Evolutionary conservation across 2,329 filamentous ascomycete species (phyloP), one percentile per base, ranked within the genome.

Genomic region (Trichoderma guizhouense): DNA sequence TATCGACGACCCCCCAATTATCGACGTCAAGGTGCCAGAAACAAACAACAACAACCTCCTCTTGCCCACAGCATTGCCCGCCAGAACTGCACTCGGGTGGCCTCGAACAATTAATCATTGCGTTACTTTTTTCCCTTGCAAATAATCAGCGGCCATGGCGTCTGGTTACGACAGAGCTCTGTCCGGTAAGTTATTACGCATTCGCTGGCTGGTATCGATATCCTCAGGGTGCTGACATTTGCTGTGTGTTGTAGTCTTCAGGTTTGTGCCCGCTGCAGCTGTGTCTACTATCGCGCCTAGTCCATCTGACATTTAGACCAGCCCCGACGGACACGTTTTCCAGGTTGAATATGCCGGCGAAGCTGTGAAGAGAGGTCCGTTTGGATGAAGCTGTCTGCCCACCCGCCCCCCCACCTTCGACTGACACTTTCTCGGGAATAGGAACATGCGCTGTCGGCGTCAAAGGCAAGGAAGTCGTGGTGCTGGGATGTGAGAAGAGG

Each of bases 341-440:
- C 96, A 99, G 85, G 96, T 99, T 80, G 96, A 99, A 88, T 99
- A 99, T 89, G 96, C 96, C 71, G 92, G 97, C 77, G 96, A 99
- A 86, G 96, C 96, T 77, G 96, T 99, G 77, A 99, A 99, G 88
- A 87, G 96, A 94, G 96, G 95, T 96, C 85, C 73, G 81, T 78
- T 78, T 70, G 12, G 65, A 39, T 53, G 65, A 26, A 15, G n/a
- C 66, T 32, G 18, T 61, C 57, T 70, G 21, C 71, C 43, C 39
- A 69, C 36, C 71, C 65, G 26, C 70, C 43, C 63, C 32, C 65
- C 58, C 71, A 57, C 64, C 32, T 72, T 21, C 34, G 55, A 64
- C 71, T 63, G 36, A 72, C 39, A 18, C 70, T 11, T 55, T 67
- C 47, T 67, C 73, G 72, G 74, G 70, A 73, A 73, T 70, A 97